Evolutionary conservation across 2,329 filamentous ascomycete species (phyloP).

Genomic region (Neonectria coccinea): DNA sequence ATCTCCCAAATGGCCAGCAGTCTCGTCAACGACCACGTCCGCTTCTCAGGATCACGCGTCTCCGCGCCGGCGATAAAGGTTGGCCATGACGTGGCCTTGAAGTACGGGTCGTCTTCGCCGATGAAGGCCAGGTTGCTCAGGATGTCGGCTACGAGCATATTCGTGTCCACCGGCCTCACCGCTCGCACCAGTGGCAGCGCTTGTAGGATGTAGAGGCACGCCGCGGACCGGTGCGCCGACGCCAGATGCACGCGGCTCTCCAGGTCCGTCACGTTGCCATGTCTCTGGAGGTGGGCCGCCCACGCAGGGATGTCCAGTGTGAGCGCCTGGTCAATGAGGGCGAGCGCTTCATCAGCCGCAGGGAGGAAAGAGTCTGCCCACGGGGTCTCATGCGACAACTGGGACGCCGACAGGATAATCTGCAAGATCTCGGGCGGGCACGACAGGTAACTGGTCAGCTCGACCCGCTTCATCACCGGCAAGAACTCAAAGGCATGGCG

Average conservation of each 20-base stretch:
- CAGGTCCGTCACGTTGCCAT: slow-evolving; percentile 52
- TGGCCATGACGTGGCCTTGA: slow-evolving; percentile 71
- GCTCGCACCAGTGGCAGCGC: slow-evolving; percentile 54
- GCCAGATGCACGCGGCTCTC: slow-evolving; percentile 59
- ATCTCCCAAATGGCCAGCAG: slow-evolving; percentile 58
- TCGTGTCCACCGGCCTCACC: slow-evolving; percentile 54
- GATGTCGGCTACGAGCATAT: slow-evolving; percentile 62
- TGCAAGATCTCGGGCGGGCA: slow-evolving; percentile 58
- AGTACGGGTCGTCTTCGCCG: slow-evolving; percentile 61
- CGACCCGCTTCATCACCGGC: slow-evolving; percentile 55
- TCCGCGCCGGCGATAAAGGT: slow-evolving; percentile 69
- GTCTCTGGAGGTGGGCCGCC: slow-evolving; percentile 55
- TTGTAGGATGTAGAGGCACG: slow-evolving; percentile 61
- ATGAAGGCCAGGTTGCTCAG: slow-evolving; percentile 63
- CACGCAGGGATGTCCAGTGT: slow-evolving; percentile 57
- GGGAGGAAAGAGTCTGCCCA: slow-evolving; percentile 48
- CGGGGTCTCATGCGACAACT: slow-evolving; percentile 55
- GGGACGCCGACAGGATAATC: slow-evolving; percentile 59
- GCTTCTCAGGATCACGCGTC: slow-evolving; percentile 58
- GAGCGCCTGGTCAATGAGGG: slow-evolving; percentile 56
- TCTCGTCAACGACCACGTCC: slow-evolving; percentile 64
- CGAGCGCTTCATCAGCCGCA: slow-evolving; percentile 52
- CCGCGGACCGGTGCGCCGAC: slow-evolving; percentile 60
- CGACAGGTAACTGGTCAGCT: slow-evolving; percentile 57
- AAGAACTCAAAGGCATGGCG: slow-evolving; percentile 54